These are phyloP conservation scores for Leucocoprinus birnbaumii DNA, from an alignment of 768 basidiomycete genomes.

Conservation along the genomic window DNA sequence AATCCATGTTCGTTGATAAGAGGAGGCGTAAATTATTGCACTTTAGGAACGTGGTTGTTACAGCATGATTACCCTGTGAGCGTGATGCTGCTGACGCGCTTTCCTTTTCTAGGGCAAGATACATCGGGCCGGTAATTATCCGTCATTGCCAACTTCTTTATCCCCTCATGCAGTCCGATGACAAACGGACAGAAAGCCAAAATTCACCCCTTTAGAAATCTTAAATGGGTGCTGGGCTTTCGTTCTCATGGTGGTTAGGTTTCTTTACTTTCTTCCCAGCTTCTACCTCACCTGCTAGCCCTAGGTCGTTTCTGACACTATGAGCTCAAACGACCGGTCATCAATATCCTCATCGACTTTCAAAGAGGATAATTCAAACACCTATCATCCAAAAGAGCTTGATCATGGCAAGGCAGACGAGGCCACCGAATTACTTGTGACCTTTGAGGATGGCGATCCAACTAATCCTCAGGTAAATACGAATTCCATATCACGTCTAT, in stretches of 20 bases:
- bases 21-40: not conserved
- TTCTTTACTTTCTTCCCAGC: not conserved
- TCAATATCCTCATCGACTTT: conserved; percentile 17
- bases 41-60: not conserved
- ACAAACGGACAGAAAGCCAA: conserved; percentile 8
- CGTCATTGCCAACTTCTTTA: not conserved
- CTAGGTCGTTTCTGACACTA: not conserved
- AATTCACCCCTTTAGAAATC: not conserved
- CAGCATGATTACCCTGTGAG: not conserved
- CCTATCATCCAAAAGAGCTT: conserved; percentile 3
- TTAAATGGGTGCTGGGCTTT: not conserved
- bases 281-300: not conserved
- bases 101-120: not conserved
- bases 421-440: conserved; percentile 31
- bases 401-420: conserved; percentile 6
- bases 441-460: conserved; percentile 36
- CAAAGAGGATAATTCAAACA: conserved; percentile 6
- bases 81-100: conserved; percentile 1
- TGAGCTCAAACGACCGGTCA: conserved; percentile 8
- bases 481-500: no score
- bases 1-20: conserved; percentile 55
- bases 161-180: conserved; percentile 5
- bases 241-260: not conserved
- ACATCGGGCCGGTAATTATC: not conserved
- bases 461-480: conserved; percentile 42